Conservation (phyloP, 495 filamentous ascomycete genomes). For the Pyrenula aspistea region DNA sequence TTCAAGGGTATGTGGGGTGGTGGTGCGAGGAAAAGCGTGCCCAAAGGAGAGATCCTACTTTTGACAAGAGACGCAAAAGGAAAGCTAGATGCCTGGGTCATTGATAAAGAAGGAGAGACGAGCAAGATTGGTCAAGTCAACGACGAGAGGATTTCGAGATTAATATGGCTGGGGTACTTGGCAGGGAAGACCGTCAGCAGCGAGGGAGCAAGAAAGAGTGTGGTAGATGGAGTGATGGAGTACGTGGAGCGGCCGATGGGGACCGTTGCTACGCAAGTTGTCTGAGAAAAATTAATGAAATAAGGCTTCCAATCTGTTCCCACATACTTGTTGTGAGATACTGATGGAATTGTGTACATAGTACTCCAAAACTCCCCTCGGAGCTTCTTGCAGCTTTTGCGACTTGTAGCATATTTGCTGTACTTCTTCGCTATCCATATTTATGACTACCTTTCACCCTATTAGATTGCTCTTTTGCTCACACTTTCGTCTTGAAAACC, state of each 20-base stretch:
- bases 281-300: constrained; percentile 22
- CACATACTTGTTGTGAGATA: background rate
- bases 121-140: constrained; percentile 51
- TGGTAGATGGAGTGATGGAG: constrained; percentile 78
- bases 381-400: no score
- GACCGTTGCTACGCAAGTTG: constrained; percentile 65
- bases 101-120: constrained; percentile 27
- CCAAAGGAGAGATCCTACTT: constrained; percentile 62
- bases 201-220: constrained; percentile 63
- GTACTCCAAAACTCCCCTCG: no score
- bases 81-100: constrained; percentile 53
- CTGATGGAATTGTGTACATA: no score
- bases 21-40: constrained; percentile 49
- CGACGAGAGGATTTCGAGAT: constrained; percentile 68
- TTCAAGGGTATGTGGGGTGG: constrained; percentile 73
- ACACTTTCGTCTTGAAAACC: no score
- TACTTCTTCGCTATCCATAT: no score
- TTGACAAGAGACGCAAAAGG: constrained; percentile 58
- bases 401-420: no score
- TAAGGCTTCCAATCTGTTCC: background rate
- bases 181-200: constrained; percentile 80
- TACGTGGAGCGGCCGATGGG: constrained; percentile 84
- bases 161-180: constrained; percentile 84
- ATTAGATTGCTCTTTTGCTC: no score
- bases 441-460: no score